Evolutionary conservation across 257 asterid genomes (phyloP), one percentile per base, ranked within the genome.

Genomic region (Solanum gandarillasii): DNA sequence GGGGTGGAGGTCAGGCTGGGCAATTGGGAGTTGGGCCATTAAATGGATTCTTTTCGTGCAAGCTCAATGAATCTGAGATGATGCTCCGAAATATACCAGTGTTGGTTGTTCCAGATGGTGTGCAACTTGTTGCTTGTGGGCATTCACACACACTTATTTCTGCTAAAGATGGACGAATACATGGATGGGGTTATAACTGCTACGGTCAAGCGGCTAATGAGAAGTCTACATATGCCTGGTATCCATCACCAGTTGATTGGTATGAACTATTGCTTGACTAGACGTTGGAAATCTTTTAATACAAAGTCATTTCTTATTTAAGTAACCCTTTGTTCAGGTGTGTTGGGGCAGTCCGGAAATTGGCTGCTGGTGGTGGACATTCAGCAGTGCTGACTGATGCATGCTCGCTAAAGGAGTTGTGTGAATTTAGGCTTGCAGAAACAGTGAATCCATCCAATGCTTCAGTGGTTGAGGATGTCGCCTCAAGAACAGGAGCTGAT

Each of bases 171-270:
- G 99, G 99, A 87, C 93, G 99, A 91, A 96, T 97, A 81, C 94
- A 92, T 38, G 99, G 99, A 74, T 97, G 99, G 98, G 99, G 99
- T 87, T 97, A 97, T 92, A 97, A 97, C 89, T 89, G 94, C 94
- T 97, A 97, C 43, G 99, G 99, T 35, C 99, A 97, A 91, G 99
- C 99, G 3, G 98, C 99, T 52, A 96, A 97, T 84, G 97, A 91
- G 92, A 97, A 95, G 90, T 92, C 97, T 8, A 95, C 98, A 2
- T 97, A 96, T 84, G 98, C 99, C 9, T 96, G 99, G 99, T 96
- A 92, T 91, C 99, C 99, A 39, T 96, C 99, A 43, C 99, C 99
- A 0, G 94, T 96, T 87, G 99, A 97, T 89, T 97, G 99, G 99
- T 97, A 95, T 31, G 96, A 75, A 21, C 86, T 67, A 52, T 41